Base-by-base conservation (phyloP, 2,329 filamentous ascomycete species). In the Ilyonectria mors-panacis region DNA sequence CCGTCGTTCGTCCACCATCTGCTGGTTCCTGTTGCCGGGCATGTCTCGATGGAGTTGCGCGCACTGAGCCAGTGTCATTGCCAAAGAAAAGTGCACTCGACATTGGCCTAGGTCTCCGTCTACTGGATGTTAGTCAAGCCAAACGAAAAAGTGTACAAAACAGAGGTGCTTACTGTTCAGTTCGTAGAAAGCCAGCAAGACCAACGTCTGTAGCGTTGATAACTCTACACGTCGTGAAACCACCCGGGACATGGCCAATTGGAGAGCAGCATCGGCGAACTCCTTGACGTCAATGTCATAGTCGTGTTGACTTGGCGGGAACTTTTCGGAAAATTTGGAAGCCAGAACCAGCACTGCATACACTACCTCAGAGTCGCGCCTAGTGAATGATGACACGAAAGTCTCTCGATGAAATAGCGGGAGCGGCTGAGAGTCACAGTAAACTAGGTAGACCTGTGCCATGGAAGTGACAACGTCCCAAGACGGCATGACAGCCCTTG, bases 351-450 rank as follows among this genome's bases (percentile, higher is more conserved):
- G 7, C 7, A 59, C 57, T 13, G 30, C 57, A 17, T 59, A 59
- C 15, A 59, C 47, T 10, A 59, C 15, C 26, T 48, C 44, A 5
- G 44, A 6, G 10, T 51, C 57, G 4, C 57, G 57, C 8, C 13
- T 30, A 19, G 21, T 4, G 12, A 59, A 59, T 5, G 33, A 28
- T 5, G 57, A 19, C 8, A 35, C 30, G 28, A 59, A 59, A 17
- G 8, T 8, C 19, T 42, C 3, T 9, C 54, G 57, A 15, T 39
- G 45, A n/a, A 59, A 59, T 13, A 59, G 28, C 7, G 57, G 33
- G 4, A 59, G 33, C 6, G 57, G 57, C 19, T 59, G 57, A 37
- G 44, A 50, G 30, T 59, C 57, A 19, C 57, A 59, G 9, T 51
- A 59, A 6, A 30, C 21, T 15, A 59, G 7, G 17, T 59, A 59